Evolutionary conservation across 306 rosid genomes (phyloP).

Genomic region (Crotalaria pallida): DNA sequence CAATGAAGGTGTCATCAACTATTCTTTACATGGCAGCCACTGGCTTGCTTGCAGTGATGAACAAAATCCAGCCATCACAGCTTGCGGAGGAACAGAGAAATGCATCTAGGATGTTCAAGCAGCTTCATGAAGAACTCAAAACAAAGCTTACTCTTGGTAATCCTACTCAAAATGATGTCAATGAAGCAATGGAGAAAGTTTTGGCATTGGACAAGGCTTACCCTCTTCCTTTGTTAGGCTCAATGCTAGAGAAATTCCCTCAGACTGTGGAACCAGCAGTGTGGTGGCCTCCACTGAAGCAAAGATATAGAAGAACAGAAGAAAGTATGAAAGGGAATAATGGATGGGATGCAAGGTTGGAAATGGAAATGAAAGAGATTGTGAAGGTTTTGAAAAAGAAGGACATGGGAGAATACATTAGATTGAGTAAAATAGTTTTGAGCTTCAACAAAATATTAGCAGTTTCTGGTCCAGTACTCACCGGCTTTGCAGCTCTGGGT

Average conservation of each 20-base stretch:
- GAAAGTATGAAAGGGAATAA: conserved; percentile 20
- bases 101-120: conserved; percentile 66
- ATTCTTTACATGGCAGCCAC: conserved; percentile 60
- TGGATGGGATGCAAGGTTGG: conserved; percentile 59
- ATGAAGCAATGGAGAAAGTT: conserved; percentile 58
- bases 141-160: conserved; percentile 33
- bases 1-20: conserved; percentile 61
- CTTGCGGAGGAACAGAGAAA: conserved; percentile 72
- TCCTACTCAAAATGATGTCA: conserved; percentile 20
- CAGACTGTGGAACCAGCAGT: conserved; percentile 50
- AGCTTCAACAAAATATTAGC: conserved; percentile 48
- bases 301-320: background rate
- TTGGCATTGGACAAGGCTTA: conserved; percentile 75
- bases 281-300: conserved; percentile 65
- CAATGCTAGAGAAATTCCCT: conserved; percentile 77
- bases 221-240: conserved; percentile 75
- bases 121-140: conserved; percentile 46
- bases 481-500: conserved; percentile 57
- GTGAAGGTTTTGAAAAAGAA: conserved; percentile 34
- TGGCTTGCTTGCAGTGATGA: conserved; percentile 52
- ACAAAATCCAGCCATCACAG: conserved; percentile 83
- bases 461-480: conserved; percentile 57
- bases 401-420: conserved; percentile 50
- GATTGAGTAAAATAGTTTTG: conserved; percentile 36
- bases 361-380: conserved; percentile 55